phyloP scores from a whole-genome alignment of 495 filamentous ascomycete species.

The Lasiosphaeria miniovina region DNA sequence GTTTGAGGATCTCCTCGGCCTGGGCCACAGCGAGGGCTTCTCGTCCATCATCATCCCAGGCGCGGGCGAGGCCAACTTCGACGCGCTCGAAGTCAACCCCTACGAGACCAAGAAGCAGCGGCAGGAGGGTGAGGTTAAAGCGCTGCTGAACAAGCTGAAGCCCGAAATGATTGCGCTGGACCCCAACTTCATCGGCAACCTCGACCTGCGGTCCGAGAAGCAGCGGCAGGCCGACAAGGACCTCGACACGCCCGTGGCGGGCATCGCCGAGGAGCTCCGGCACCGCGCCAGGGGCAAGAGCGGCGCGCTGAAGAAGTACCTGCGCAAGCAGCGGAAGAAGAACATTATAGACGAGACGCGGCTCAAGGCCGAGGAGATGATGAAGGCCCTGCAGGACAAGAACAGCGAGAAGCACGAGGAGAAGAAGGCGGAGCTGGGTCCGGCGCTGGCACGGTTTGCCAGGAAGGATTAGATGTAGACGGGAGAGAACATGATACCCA shows the following conservation, averaged over 20 bases:
- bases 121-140: slow-evolving; percentile 87
- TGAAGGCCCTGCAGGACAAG: slow-evolving; percentile 42
- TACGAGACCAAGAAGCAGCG: slow-evolving; percentile 92
- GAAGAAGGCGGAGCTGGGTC: slow-evolving; percentile 44
- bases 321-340: slow-evolving; percentile 82
- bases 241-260: slow-evolving; percentile 68
- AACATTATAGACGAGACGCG: slow-evolving; percentile 91
- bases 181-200: slow-evolving; percentile 81
- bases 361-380: slow-evolving; percentile 54
- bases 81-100: slow-evolving; percentile 91
- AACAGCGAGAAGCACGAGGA: slow-evolving; percentile 41
- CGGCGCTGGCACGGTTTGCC: slow-evolving; percentile 46
- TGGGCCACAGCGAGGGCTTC: slow-evolving; percentile 83
- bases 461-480: slow-evolving; percentile 39
- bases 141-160: slow-evolving; percentile 85
- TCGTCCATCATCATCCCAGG: slow-evolving; percentile 86
- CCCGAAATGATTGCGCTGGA: slow-evolving; percentile 97
- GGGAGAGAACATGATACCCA: slow-evolving; percentile 30
- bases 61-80: slow-evolving; percentile 94
- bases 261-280: slow-evolving; percentile 64
- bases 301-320: slow-evolving; percentile 75
- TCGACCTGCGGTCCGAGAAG: slow-evolving; percentile 73
- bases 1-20: slow-evolving; percentile 86
- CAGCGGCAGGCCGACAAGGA: slow-evolving; percentile 71
- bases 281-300: slow-evolving; percentile 89